phyloP scores from a whole-genome alignment of 805 yeast species.

The Candida namnaoensis region DNA sequence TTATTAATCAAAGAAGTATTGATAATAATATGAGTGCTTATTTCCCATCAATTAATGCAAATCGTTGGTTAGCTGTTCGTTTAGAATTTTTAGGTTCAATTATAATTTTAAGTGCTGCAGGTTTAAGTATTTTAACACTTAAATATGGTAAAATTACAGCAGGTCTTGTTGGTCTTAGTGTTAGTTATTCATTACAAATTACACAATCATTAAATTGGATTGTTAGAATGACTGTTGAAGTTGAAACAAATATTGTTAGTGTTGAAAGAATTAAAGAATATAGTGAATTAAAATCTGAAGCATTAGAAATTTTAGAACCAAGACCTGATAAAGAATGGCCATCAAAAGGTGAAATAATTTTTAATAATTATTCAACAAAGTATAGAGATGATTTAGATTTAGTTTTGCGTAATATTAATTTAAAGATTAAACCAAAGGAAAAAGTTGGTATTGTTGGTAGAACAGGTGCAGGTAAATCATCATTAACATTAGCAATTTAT shows the following conservation, averaged over 20 bases:
- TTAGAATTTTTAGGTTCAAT: slow-evolving; percentile 53
- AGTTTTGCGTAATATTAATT: slow-evolving; percentile 39
- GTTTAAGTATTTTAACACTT: slow-evolving; percentile 46
- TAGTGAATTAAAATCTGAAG: slow-evolving; percentile 36
- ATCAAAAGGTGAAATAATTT: slow-evolving; percentile 35
- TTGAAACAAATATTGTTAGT: slow-evolving; percentile 55
- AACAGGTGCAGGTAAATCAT: slow-evolving; percentile 71
- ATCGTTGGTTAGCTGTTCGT: slow-evolving; percentile 60
- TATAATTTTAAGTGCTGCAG: slow-evolving; percentile 42
- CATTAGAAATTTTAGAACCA: slow-evolving; percentile 34
- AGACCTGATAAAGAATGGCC: slow-evolving; percentile 51
- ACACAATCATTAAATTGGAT: slow-evolving; percentile 45
- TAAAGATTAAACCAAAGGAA: slow-evolving; percentile 43
- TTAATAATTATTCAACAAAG: slow-evolving; percentile 45
- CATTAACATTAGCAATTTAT: slow-evolving; percentile 52
- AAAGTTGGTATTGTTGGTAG: slow-evolving; percentile 71
- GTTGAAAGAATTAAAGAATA: slow-evolving; percentile 65
- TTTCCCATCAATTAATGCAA: slow-evolving; percentile 68
- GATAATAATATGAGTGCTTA: slow-evolving; percentile 88
- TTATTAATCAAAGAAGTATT: slow-evolving; percentile 55
- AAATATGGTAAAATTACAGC: slow-evolving; percentile 50
- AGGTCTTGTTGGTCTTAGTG: slow-evolving; percentile 55
- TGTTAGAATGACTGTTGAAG: slow-evolving; percentile 53
- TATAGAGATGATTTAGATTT: slow-evolving; percentile 54
- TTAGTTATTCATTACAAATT: slow-evolving; percentile 54